phyloP scores from a whole-genome alignment of 257 asterid genomes.

The Craterostigma plantagineum region DNA sequence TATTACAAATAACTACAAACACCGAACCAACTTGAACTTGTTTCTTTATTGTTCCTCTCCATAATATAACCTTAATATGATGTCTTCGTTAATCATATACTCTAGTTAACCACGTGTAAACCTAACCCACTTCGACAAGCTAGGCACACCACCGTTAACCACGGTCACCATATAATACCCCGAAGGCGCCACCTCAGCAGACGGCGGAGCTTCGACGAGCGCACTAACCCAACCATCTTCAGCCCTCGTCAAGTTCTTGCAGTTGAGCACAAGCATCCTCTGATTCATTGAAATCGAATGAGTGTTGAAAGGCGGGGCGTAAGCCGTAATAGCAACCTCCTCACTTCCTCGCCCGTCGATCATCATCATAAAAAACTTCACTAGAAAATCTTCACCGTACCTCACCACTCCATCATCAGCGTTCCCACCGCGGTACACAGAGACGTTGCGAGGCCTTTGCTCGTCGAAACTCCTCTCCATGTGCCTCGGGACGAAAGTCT shows the following conservation, averaged over 20 bases:
- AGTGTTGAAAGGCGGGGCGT: slow-evolving; percentile 43
- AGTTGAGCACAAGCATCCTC: slow-evolving; percentile 32
- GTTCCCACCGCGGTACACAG: slow-evolving; percentile 4
- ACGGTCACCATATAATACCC: slow-evolving; percentile 56
- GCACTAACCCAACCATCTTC: slow-evolving; percentile 25
- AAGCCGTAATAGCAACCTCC: slow-evolving; percentile 19
- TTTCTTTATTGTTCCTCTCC: too few relatives aligned
- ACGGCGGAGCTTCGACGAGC: slow-evolving; percentile 38
- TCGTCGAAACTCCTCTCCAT: slow-evolving; percentile 19
- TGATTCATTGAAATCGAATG: slow-evolving; percentile 54
- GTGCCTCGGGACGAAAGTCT: slow-evolving; percentile 30
- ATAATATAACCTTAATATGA: too few relatives aligned
- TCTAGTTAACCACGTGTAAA: slow-evolving; percentile 7
- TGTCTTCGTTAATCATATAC: too few relatives aligned
- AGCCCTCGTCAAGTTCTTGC: slow-evolving; percentile 16
- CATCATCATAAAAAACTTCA: slow-evolving; percentile 14
- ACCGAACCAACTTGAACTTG: too few relatives aligned
- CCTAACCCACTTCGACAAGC: slow-evolving; percentile 42
- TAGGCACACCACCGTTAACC: slow-evolving; percentile 37
- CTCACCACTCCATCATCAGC: slow-evolving; percentile 13
- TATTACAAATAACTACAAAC: too few relatives aligned
- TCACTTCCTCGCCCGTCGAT: not conserved
- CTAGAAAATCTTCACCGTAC: slow-evolving; percentile 21
- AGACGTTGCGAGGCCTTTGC: slow-evolving; percentile 29
- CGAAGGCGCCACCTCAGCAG: slow-evolving; percentile 38